Base-by-base conservation (phyloP, 2,329 filamentous ascomycete genomes). In the Myotisia sp. region DNA sequence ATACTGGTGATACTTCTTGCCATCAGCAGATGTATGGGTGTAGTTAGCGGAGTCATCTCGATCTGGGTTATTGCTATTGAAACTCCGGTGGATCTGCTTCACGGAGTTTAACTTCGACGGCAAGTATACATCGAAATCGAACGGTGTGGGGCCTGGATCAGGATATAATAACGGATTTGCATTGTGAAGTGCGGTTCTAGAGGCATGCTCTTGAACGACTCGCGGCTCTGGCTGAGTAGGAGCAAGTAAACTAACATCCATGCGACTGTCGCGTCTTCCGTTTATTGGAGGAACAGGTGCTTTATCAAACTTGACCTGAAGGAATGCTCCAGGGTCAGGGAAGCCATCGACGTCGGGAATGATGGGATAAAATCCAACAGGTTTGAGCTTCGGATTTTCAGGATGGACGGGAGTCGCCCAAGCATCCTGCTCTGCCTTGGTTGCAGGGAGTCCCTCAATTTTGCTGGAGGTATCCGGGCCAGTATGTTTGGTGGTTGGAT, bases 371-470 rank as follows among this genome's bases (percentile, higher is more conserved):
- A 64, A 65, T 27, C 71, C 72, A 20, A 76, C 56, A 3, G 74
- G 62, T 36, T 68, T 67, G 31, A 76, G 52, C 37, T 64, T 63
- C 6, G 66, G 59, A 35, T 74, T 74, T 22, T 62, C 62, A 5
- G 73, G 73, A 48, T 78, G 70, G 39, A 66, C 64, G 7, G 74
- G 73, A 28, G 62, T 60, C 27, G 64, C 64, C 73, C 73, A 78
- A 2, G 71, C 71, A 37, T 68, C 63, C 12, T 58, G 54, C 42
- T 77, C 73, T 26, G 65, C 63, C 18, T 67, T 61, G 1, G 65
- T 65, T 14, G 65, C 53, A 14, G 65, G 59, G 28, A 71, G 65
- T 22, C 68, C 70, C 29, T 67, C 64, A 20, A 75, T 56, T 14
- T 61, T 64, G 23, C 61, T 62, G 2, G 57, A 52, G 13, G 62